These are phyloP conservation scores for Papiliotrema laurentii DNA, from an alignment of 1,284 basidiomycete genomes.

Conservation along the genomic window DNA sequence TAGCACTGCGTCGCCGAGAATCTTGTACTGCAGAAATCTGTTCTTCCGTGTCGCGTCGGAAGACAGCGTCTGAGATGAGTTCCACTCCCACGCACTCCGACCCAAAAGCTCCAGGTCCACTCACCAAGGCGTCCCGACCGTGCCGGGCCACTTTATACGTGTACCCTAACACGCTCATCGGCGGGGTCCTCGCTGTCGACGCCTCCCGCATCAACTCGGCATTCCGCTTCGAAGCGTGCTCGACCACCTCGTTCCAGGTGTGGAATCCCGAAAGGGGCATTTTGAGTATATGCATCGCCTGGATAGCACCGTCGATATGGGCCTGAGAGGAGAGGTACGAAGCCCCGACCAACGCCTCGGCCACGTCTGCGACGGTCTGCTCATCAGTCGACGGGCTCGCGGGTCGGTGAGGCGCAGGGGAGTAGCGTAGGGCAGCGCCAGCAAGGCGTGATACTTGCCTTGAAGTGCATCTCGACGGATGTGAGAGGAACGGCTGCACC, in stretches of 20 bases:
- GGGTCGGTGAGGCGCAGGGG: background rate
- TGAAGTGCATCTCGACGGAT: background rate
- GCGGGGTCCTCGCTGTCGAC: background rate
- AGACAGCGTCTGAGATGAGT: background rate
- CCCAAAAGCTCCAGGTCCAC: conserved; percentile 1
- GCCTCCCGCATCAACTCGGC: background rate
- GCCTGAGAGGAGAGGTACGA: conserved; percentile 23
- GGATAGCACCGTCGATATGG: conserved; percentile 25
- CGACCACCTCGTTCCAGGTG: conserved; percentile 16
- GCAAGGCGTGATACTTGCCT: background rate
- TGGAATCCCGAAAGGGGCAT: conserved; percentile 16
- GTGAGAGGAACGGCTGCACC: background rate
- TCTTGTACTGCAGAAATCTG: conserved; percentile 14
- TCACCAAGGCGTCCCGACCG: background rate
- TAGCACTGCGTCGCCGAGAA: conserved; percentile 27
- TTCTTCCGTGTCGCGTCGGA: background rate
- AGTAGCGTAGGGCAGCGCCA: background rate
- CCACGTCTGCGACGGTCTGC: conserved; percentile 38
- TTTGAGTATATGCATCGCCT: conserved; percentile 15
- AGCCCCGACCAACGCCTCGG: conserved; percentile 37
- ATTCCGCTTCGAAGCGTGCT: background rate
- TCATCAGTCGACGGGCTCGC: background rate
- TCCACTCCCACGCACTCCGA: no score
- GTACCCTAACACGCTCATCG: background rate
- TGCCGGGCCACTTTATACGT: background rate